A percentile compares a stretch with the other conserved stretches of the same genome.
phyloP scores from a whole-genome alignment of 2,329 filamentous ascomycete genomes.

The Fusarium secorum region DNA sequence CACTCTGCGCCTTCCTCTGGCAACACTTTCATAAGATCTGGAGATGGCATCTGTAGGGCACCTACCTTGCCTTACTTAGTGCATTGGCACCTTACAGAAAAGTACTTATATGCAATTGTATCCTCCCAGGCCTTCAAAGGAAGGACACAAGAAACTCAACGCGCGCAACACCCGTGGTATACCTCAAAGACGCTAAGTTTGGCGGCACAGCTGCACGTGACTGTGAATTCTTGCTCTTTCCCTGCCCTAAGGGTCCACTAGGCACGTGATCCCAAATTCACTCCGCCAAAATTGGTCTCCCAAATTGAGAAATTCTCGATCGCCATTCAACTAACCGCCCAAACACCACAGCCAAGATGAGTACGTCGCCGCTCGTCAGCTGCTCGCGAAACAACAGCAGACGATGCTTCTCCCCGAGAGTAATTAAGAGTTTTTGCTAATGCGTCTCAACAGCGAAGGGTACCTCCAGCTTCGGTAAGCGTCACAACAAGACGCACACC shows the following conservation, averaged over 20 bases:
- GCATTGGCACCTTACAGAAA: not conserved
- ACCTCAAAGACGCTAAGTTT: not conserved
- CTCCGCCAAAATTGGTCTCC: constrained; percentile 50
- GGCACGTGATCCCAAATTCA: too few species aligned
- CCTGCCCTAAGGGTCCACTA: too few species aligned
- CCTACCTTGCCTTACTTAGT: not conserved
- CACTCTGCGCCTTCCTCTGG: not conserved
- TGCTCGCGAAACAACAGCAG: constrained; percentile 24
- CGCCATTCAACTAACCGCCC: constrained; percentile 51
- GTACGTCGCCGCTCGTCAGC: constrained; percentile 52
- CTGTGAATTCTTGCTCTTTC: not conserved
- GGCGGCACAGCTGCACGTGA: not conserved
- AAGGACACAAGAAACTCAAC: not conserved
- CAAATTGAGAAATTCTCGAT: constrained; percentile 48
- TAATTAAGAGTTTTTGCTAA: constrained; percentile 34
- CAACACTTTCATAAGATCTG: not conserved
- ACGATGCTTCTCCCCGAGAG: constrained; percentile 27
- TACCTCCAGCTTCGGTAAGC: constrained; percentile 65
- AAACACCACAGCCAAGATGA: constrained; percentile 64
- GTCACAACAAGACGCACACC: constrained; percentile 98
- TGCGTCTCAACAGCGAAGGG: constrained; percentile 58
- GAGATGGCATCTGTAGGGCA: not conserved
- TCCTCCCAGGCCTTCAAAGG: not conserved
- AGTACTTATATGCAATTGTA: not conserved
- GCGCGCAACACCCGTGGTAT: not conserved